Conservation (phyloP, 164 flowering plant species). For the Nelumbo lutea region DNA sequence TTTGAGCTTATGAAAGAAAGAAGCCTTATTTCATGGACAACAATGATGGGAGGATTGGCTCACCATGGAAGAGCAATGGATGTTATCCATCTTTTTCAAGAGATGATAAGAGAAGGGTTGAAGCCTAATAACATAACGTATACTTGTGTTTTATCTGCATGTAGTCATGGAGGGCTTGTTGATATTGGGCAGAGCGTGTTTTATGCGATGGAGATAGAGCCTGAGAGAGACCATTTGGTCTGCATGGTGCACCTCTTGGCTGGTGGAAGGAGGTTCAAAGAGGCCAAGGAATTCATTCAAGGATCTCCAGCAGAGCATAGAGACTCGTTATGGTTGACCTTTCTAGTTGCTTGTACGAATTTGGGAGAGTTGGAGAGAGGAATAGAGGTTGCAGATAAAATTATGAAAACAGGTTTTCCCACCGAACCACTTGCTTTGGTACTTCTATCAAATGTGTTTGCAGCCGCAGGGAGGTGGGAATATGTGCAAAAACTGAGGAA, state of each 20-base stretch:
- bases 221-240: constrained; percentile 16
- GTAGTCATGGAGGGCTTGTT: constrained; percentile 14
- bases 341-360: constrained; percentile 24
- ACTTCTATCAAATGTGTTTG: constrained; percentile 18
- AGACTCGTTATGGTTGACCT: constrained; percentile 15
- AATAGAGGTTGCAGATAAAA: constrained; percentile 13
- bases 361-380: constrained; percentile 13
- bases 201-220: constrained; percentile 18
- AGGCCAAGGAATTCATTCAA: constrained; percentile 17
- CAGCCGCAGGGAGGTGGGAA: constrained; percentile 21
- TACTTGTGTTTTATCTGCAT: constrained; percentile 21
- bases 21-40: constrained; percentile 22
- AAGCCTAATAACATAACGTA: constrained; percentile 22
- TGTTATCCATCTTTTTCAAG: constrained; percentile 16
- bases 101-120: constrained; percentile 20
- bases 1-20: constrained; percentile 12
- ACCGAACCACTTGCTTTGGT: constrained; percentile 5
- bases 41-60: constrained; percentile 24
- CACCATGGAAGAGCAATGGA: constrained; percentile 21
- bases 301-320: constrained; percentile 7
- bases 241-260: constrained; percentile 23
- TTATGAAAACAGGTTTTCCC: constrained; percentile 7
- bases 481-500: constrained; percentile 11
- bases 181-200: constrained; percentile 17
- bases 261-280: constrained; percentile 17